Evolutionary conservation across 495 filamentous ascomycete species (phyloP).

Genomic region (Penicillium egyptiacum): DNA sequence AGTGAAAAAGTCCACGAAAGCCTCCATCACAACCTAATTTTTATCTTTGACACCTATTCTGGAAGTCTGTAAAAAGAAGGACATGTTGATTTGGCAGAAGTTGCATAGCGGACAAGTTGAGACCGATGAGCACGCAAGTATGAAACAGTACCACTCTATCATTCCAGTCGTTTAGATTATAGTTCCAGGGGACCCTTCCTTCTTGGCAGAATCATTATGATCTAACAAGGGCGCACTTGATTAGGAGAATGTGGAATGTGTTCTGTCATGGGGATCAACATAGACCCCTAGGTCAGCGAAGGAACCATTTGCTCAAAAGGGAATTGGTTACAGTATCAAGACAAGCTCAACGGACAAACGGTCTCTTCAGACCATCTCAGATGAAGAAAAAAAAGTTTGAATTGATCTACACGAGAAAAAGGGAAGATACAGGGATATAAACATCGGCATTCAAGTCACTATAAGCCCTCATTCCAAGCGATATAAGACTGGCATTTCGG

Average conservation of each 20-base stretch:
- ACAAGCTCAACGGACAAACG: background rate
- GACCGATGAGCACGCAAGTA: constrained; percentile 3
- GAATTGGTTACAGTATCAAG: background rate
- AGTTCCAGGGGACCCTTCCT: too few species aligned
- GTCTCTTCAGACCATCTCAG: background rate
- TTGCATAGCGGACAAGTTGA: constrained; percentile 1
- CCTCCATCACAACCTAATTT: background rate
- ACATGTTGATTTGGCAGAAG: background rate
- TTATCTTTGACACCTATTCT: background rate
- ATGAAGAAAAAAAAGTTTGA: background rate
- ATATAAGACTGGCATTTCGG: constrained; percentile 10
- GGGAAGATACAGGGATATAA: background rate
- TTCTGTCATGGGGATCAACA: constrained; percentile 12
- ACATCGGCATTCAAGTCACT: constrained; percentile 10
- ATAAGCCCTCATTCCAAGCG: constrained; percentile 23
- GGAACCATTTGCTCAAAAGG: background rate
- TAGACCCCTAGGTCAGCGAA: constrained; percentile 22
- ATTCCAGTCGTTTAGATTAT: constrained; percentile 13
- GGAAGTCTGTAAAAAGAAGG: background rate
- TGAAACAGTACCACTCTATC: constrained; percentile 5
- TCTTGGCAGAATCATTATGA: constrained; percentile 24
- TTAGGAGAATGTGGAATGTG: constrained; percentile 19
- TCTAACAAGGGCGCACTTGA: background rate
- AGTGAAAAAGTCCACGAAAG: background rate
- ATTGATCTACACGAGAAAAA: background rate